phyloP scores from a whole-genome alignment of 1,139 yeast genomes.

The Taphrina flavorubra region DNA sequence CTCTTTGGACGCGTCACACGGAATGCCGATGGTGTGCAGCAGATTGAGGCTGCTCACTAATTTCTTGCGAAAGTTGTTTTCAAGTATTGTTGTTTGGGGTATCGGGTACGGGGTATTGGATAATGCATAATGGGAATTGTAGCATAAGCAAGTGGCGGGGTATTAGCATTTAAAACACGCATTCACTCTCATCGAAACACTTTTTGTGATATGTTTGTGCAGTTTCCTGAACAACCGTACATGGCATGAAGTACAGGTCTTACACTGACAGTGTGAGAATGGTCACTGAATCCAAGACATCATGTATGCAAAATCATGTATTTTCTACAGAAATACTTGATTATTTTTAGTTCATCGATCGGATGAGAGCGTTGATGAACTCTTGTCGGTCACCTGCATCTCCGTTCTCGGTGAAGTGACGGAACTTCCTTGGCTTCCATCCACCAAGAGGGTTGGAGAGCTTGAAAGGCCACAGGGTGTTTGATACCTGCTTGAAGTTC shows the following conservation, averaged over 20 bases:
- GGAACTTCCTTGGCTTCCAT: conserved; percentile 98
- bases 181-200: no score
- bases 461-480: conserved; percentile 99
- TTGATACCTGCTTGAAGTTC: conserved; percentile 99
- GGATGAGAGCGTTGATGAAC: conserved; percentile 95
- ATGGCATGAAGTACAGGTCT: no score
- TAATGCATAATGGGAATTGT: no score
- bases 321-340: neutral
- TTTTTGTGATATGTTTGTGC: no score
- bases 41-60: conserved; percentile 13
- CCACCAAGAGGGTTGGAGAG: conserved; percentile 99
- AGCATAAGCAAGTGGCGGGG: no score
- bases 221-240: no score
- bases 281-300: no score
- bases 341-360: conserved; percentile 81
- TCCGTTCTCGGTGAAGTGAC: conserved; percentile 99
- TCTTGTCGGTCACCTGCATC: conserved; percentile 99
- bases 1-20: conserved; percentile 37
- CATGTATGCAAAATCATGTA: neutral
- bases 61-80: no score
- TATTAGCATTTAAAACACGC: no score
- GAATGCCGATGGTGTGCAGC: conserved; percentile 35
- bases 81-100: no score
- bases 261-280: no score
- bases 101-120: no score